Percentiles rank a stretch among this genome's conserved stretches.
phyloP scores from a whole-genome alignment of 345 rosid genomes.

The Populus deltoides region DNA sequence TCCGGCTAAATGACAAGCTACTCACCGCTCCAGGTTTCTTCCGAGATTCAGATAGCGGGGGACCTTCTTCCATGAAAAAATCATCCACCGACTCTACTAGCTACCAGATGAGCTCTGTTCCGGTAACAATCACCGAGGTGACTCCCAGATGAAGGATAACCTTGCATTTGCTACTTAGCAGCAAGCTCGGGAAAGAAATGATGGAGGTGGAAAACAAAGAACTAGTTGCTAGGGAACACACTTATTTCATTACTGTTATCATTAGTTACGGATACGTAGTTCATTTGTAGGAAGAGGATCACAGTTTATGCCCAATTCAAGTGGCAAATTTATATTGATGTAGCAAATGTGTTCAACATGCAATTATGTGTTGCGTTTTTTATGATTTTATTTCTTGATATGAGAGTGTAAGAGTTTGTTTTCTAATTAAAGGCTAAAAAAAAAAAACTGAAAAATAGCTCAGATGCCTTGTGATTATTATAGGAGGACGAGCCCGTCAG shows the following conservation, averaged over 20 bases:
- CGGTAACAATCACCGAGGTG: slow-evolving; percentile 52
- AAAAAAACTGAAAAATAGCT: too few relatives aligned
- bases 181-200: neutral
- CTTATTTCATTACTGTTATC: neutral
- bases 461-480: too few relatives aligned
- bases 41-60: slow-evolving; percentile 23
- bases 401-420: neutral
- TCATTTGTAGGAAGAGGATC: neutral
- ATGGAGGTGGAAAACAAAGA: neutral
- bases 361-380: neutral
- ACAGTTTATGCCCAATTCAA: neutral
- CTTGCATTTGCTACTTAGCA: neutral
- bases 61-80: slow-evolving; percentile 29
- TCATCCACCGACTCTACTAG: slow-evolving; percentile 25
- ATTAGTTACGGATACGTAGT: neutral
- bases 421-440: neutral
- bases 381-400: neutral
- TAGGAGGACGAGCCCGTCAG: neutral
- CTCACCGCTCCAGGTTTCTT: slow-evolving; percentile 65
- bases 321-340: neutral
- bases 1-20: slow-evolving; percentile 46
- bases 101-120: slow-evolving; percentile 47
- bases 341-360: neutral
- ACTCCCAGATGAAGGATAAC: slow-evolving; percentile 46
- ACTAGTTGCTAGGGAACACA: neutral